Evolutionary conservation across 495 filamentous ascomycete genomes (phyloP).

Genomic region (Pyrenula massariospora): DNA sequence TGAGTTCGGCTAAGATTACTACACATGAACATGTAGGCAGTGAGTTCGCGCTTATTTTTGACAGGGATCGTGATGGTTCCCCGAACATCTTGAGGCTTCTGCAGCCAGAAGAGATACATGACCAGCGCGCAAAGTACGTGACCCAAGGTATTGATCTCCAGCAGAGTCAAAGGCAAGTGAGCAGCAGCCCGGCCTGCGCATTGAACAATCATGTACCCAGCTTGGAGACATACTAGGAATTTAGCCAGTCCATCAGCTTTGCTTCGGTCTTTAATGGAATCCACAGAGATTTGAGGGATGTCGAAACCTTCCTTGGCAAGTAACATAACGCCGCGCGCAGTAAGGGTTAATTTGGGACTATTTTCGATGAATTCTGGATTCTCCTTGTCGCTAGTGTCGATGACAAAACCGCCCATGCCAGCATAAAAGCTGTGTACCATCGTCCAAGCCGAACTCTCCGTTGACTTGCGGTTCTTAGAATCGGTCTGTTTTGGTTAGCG

Average conservation of each 20-base stretch:
- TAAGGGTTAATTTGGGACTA: constrained; percentile 4
- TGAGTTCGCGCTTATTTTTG: background rate
- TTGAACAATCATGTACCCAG: background rate
- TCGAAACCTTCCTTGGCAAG: background rate
- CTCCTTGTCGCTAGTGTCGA: constrained; percentile 4
- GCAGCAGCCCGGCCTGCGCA: background rate
- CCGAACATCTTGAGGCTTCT: background rate
- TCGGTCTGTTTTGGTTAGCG: background rate
- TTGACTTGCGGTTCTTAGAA: background rate
- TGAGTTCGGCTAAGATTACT: background rate
- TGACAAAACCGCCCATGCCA: constrained; percentile 18
- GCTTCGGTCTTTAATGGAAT: background rate
- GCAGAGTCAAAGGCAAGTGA: background rate
- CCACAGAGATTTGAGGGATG: background rate
- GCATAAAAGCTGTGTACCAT: constrained; percentile 16
- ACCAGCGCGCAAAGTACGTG: background rate
- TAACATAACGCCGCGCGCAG: constrained; percentile 6
- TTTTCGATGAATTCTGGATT: constrained; percentile 4
- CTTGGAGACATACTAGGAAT: background rate
- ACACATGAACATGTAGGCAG: background rate
- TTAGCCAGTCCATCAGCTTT: background rate
- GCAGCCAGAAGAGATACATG: background rate
- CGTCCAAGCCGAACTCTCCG: constrained; percentile 9
- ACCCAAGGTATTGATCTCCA: background rate
- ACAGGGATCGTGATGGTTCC: background rate